Conservation (phyloP, 2,329 filamentous ascomycete genomes). For the Dendrostoma leiphaemia region DNA sequence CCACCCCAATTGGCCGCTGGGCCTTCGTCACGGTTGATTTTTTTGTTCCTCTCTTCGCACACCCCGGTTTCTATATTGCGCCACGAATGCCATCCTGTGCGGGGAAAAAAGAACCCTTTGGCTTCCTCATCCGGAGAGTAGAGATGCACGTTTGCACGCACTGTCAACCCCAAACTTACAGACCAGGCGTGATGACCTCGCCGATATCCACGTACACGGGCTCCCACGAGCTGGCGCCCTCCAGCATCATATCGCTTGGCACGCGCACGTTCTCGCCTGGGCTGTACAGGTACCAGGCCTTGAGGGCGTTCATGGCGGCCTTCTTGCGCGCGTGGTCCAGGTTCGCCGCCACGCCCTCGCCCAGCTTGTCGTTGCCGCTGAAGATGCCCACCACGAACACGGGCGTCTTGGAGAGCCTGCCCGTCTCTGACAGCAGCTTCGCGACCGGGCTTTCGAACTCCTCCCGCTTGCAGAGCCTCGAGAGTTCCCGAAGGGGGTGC, state of each 20-base stretch:
- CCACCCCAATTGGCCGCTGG: not conserved
- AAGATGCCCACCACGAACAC: constrained; percentile 95
- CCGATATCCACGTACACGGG: constrained; percentile 69
- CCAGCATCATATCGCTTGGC: constrained; percentile 67
- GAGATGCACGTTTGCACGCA: not conserved
- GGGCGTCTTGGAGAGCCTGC: constrained; percentile 77
- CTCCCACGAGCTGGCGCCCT: constrained; percentile 62
- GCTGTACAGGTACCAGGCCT: constrained; percentile 95
- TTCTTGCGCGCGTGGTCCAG: constrained; percentile 74
- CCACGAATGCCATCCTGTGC: constrained; percentile 6
- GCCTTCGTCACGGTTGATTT: not conserved
- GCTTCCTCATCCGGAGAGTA: too few species aligned
- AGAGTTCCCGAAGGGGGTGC: constrained; percentile 79
- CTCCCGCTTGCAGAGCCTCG: constrained; percentile 80
- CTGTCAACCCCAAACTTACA: not conserved
- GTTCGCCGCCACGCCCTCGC: constrained; percentile 80
- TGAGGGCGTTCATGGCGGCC: constrained; percentile 81
- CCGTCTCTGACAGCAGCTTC: constrained; percentile 86
- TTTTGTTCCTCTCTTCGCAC: constrained; percentile 1
- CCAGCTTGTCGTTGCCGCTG: constrained; percentile 85
- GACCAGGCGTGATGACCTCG: constrained; percentile 56
- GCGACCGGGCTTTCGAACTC: constrained; percentile 86
- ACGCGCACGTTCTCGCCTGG: constrained; percentile 64
- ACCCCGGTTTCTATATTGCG: constrained; percentile 11
- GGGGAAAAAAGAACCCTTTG: too few species aligned